phyloP scores from a whole-genome alignment of 257 asterid species.

The Coffea eugenioides region DNA sequence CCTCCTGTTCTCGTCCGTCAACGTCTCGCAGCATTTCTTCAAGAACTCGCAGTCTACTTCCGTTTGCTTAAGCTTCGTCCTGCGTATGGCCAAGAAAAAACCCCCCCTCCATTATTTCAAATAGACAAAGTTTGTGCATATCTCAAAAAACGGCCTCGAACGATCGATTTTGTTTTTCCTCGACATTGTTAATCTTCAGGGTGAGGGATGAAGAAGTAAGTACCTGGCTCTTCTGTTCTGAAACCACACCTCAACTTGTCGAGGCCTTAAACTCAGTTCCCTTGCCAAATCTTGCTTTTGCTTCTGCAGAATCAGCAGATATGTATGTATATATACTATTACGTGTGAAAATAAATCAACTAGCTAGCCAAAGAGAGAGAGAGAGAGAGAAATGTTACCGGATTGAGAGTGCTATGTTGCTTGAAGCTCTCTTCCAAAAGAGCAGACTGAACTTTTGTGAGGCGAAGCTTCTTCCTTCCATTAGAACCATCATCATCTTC shows the following conservation, averaged over 20 bases:
- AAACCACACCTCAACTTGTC: constrained; percentile 88
- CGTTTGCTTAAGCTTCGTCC: constrained; percentile 97
- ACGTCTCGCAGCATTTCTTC: constrained; percentile 86
- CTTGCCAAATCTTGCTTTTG: constrained; percentile 68
- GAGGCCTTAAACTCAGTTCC: constrained; percentile 64
- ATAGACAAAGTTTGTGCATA: too few relatives aligned
- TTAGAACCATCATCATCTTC: constrained; percentile 58
- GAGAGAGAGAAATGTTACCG: constrained; percentile 28
- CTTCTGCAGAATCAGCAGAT: constrained; percentile 39
- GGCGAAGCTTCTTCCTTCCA: constrained; percentile 57
- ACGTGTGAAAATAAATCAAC: background rate
- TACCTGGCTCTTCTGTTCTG: constrained; percentile 87
- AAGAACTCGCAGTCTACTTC: constrained; percentile 90
- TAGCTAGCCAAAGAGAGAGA: background rate
- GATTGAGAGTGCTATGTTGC: constrained; percentile 60
- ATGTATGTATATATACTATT: too few relatives aligned
- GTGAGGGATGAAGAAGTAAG: background rate
- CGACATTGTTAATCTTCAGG: background rate
- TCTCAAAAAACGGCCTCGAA: background rate
- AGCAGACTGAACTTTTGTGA: constrained; percentile 62
- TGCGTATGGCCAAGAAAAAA: constrained; percentile 15
- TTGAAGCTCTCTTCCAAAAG: constrained; percentile 60
- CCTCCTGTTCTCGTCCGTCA: constrained; percentile 87
- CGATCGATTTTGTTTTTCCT: background rate
- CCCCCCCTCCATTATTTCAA: background rate